Evolutionary conservation across 176 grass and related monocot genomes (phyloP).

Genomic region (Thalia dealbata): DNA sequence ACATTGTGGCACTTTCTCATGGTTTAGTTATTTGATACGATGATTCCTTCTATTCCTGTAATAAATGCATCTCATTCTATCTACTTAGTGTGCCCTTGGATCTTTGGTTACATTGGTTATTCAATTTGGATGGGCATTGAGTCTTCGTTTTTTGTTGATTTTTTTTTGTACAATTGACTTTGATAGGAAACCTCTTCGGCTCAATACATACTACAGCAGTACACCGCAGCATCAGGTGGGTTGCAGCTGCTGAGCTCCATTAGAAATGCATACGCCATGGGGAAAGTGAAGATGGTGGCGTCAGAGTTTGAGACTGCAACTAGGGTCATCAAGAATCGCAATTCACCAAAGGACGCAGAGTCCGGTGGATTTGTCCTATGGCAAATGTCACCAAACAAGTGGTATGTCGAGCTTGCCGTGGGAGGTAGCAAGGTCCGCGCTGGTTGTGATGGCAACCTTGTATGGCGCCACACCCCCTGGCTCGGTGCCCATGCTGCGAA

Average conservation of each 20-base stretch:
- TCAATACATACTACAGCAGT: constrained; percentile 4
- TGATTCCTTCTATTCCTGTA: background rate
- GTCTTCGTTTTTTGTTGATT: background rate
- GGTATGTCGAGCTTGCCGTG: background rate
- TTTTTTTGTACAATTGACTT: background rate
- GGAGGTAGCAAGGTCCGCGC: background rate
- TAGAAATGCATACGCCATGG: background rate
- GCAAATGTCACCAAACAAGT: background rate
- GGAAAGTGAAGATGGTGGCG: background rate
- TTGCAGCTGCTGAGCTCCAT: constrained; percentile 4
- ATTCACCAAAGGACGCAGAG: background rate
- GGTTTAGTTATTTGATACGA: background rate
- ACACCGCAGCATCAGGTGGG: background rate
- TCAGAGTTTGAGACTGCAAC: background rate
- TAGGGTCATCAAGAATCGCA: background rate
- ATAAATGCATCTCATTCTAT: background rate
- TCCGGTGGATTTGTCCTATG: constrained; percentile 3
- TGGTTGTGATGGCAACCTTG: background rate
- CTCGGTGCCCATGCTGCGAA: background rate
- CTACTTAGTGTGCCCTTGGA: background rate
- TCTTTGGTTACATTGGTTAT: background rate
- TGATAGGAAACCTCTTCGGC: background rate
- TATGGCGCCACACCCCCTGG: constrained; percentile 4
- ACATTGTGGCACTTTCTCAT: background rate
- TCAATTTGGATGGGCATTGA: background rate